Evolutionary conservation across 106 monocot genomes (phyloP), one percentile per base, ranked within the genome.

Genomic region (Apostasia shenzhenica): DNA sequence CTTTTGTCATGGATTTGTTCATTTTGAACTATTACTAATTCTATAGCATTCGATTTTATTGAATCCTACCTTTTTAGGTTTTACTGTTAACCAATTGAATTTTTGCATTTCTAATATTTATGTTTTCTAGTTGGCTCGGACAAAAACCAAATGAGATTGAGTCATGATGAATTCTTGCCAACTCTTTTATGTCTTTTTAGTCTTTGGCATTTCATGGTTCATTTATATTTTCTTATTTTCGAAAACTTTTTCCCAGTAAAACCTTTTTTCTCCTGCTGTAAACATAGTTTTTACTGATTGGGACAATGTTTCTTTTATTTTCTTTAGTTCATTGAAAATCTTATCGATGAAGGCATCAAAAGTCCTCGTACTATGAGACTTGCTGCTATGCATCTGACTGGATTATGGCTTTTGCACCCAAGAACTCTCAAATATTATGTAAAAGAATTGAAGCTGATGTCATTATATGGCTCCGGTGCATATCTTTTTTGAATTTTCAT

Each of bases 311-410:
- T 60, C 53, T 53, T 58, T 63, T 11, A 49, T 48, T 55, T 54
- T 57, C 51, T 81, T 14, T 64, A 95, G 95, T 95, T 95, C 55
- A 80, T 91, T 75, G 75, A 78, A 75, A 83, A 88, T 66, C 81
- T 91, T 75, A 79, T 95, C 72, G 78, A 81, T 61, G 88, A 95
- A 76, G 94, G 91, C 44, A 66, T 71, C 13, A 95, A 81, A 88
- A 95, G 94, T 63, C 94, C 94, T 43, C 91, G 94, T 1, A 95
- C 88, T 47, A 91, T 95, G 70, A 82, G 94, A 14, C 81, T 95
- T 73, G 83, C 91, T 44, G 94, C 94, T 69, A 85, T 91, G 59
- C 94, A 95, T 60, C 74, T 95, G 48, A 84, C 88, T 37, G 95
- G 95, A 46, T 74, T 91, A 60, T 95, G 95, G 95, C 70, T 86